These are phyloP conservation scores for Apiospora hydei DNA, from an alignment of 2,329 filamentous ascomycete genomes.

Conservation along the genomic window DNA sequence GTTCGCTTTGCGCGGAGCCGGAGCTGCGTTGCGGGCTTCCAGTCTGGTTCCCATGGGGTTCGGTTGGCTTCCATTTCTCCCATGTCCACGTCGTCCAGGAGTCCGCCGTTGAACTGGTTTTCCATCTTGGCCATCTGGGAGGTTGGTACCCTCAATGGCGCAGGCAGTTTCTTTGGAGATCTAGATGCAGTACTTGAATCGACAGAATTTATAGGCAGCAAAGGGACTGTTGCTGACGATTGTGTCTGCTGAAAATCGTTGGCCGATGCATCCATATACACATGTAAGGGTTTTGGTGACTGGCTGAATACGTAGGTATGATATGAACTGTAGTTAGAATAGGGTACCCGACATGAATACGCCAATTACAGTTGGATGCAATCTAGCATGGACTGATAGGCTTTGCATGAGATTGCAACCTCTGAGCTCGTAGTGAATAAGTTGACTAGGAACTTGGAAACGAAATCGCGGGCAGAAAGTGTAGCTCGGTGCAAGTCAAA, in stretches of 20 bases:
- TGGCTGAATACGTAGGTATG: no score
- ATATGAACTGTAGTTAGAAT: no score
- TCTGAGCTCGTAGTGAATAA: neutral
- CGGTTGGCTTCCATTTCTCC: conserved; percentile 4
- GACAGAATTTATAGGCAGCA: neutral
- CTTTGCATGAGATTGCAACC: neutral
- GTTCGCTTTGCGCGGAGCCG: conserved; percentile 21
- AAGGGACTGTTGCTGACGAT: no score
- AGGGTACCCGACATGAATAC: neutral
- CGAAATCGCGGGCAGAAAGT: no score
- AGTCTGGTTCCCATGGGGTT: conserved; percentile 26
- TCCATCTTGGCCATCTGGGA: neutral
- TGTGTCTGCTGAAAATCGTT: no score
- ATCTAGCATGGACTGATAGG: neutral
- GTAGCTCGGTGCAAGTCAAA: neutral
- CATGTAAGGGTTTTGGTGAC: neutral
- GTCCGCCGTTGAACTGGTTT: neutral
- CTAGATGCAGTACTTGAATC: neutral
- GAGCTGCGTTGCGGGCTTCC: conserved; percentile 38
- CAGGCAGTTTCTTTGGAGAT: neutral
- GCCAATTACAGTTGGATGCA: neutral
- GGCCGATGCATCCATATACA: neutral
- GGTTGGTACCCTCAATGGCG: neutral
- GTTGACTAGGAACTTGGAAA: neutral
- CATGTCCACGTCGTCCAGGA: neutral